Conservation (phyloP, 2,329 filamentous ascomycete species). For the Aspergillus fumigatiaffinis region DNA sequence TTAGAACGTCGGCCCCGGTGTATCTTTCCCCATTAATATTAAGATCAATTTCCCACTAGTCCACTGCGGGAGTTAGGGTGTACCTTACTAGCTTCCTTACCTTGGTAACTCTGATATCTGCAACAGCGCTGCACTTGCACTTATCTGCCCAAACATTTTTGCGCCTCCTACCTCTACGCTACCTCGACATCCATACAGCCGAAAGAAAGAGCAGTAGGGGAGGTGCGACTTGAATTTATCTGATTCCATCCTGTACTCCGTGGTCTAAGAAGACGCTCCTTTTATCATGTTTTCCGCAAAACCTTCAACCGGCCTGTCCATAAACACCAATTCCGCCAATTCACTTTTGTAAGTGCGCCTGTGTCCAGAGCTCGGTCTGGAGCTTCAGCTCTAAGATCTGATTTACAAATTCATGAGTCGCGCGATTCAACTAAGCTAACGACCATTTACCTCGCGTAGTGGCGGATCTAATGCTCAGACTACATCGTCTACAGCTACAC, state of each 20-base stretch:
- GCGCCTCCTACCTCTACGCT: background rate
- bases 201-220: background rate
- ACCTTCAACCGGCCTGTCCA: constrained; percentile 41
- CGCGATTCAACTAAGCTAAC: constrained; percentile 2
- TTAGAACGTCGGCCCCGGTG: constrained; percentile 10
- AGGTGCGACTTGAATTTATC: background rate
- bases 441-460: constrained; percentile 13
- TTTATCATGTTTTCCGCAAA: constrained; percentile 35
- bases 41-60: background rate
- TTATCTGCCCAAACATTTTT: background rate
- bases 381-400: background rate
- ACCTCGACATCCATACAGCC: background rate
- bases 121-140: background rate
- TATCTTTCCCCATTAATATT: constrained; percentile 14
- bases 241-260: background rate
- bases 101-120: background rate
- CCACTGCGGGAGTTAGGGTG: background rate
- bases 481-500: constrained; percentile 23
- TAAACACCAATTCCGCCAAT: constrained; percentile 51
- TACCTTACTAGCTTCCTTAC: too few relatives aligned
- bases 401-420: background rate
- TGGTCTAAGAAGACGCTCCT: background rate
- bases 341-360: constrained; percentile 44
- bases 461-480: constrained; percentile 27
- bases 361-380: background rate